These are phyloP conservation scores for Sporothrix brunneoviolacea DNA, from an alignment of 2,329 filamentous ascomycete genomes.

Conservation along the genomic window DNA sequence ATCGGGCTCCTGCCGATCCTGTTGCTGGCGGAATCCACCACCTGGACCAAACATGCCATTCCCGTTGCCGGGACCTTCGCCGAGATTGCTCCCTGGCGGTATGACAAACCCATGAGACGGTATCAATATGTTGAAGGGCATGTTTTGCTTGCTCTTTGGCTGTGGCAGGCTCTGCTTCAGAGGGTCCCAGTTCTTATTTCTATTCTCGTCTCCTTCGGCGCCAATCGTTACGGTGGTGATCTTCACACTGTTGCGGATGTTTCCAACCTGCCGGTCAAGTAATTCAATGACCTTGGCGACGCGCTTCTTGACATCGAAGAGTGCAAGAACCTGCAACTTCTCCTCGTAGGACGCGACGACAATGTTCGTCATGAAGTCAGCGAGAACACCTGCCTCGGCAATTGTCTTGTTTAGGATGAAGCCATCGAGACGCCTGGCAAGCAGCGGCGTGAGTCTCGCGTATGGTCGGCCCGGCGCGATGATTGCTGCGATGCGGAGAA, in stretches of 20 bases:
- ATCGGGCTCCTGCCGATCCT: conserved; percentile 62
- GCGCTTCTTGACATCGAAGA: conserved; percentile 69
- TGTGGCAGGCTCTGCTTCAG: conserved; percentile 25
- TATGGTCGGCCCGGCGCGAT: conserved; percentile 61
- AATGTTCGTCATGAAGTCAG: conserved; percentile 95
- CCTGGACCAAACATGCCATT: conserved; percentile 19
- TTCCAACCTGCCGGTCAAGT: conserved; percentile 71
- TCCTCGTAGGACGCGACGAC: conserved; percentile 84
- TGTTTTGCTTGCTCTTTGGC: background rate
- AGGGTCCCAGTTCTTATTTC: conserved; percentile 34
- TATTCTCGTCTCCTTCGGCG: conserved; percentile 45
- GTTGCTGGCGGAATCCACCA: conserved; percentile 17
- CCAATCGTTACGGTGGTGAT: conserved; percentile 68
- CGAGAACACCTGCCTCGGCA: conserved; percentile 74
- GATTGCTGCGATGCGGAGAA: conserved; percentile 79
- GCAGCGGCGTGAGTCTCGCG: conserved; percentile 68
- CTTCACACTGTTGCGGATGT: conserved; percentile 80
- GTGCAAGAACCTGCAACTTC: conserved; percentile 79
- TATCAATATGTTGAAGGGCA: conserved; percentile 14
- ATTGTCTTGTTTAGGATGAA: conserved; percentile 80
- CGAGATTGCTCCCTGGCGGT: background rate
- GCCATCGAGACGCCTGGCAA: conserved; percentile 78
- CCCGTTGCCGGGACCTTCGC: conserved; percentile 28
- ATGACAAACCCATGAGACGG: conserved; percentile 18
- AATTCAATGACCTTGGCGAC: conserved; percentile 78